Percentiles rank a stretch among this genome's conserved stretches.
These are phyloP conservation scores for Paramyrothecium sp. DNA, from an alignment of 2,329 filamentous ascomycete genomes.

Conservation along the genomic window DNA sequence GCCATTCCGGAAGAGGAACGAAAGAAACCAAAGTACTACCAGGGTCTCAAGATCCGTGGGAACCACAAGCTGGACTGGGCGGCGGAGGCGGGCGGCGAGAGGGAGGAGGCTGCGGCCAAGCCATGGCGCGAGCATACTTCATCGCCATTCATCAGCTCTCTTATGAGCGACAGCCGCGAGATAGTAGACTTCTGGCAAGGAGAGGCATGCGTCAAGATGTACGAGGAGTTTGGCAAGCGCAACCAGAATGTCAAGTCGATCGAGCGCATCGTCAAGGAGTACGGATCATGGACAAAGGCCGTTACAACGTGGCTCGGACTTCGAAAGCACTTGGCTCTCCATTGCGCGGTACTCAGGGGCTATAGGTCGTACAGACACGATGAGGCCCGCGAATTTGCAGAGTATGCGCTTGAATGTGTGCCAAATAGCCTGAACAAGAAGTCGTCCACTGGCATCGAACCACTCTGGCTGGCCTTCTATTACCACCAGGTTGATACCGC, in stretches of 20 bases:
- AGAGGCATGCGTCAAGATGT: not conserved
- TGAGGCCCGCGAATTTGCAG: constrained; percentile 40
- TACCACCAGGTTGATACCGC: constrained; percentile 49
- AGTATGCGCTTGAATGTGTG: constrained; percentile 58
- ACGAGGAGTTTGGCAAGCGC: not conserved
- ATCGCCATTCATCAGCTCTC: not conserved
- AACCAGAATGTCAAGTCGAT: not conserved
- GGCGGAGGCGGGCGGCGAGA: not conserved
- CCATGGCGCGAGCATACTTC: not conserved
- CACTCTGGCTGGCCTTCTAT: constrained; percentile 61
- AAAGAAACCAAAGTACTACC: not conserved
- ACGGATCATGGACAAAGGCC: not conserved
- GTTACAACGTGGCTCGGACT: not conserved
- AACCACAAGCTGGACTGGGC: not conserved
- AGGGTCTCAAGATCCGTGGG: not conserved
- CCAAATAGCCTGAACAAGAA: constrained; percentile 60
- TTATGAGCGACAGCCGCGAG: not conserved
- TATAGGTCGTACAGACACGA: not conserved
- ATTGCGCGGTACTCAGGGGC: not conserved
- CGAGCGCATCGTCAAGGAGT: not conserved
- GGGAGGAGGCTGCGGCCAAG: not conserved
- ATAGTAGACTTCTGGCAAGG: not conserved
- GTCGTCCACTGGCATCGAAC: constrained; percentile 53
- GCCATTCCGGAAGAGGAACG: not conserved
- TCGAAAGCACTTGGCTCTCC: not conserved